Conservation (phyloP, 2,329 filamentous ascomycete genomes). For the Dendryphion nanum region DNA sequence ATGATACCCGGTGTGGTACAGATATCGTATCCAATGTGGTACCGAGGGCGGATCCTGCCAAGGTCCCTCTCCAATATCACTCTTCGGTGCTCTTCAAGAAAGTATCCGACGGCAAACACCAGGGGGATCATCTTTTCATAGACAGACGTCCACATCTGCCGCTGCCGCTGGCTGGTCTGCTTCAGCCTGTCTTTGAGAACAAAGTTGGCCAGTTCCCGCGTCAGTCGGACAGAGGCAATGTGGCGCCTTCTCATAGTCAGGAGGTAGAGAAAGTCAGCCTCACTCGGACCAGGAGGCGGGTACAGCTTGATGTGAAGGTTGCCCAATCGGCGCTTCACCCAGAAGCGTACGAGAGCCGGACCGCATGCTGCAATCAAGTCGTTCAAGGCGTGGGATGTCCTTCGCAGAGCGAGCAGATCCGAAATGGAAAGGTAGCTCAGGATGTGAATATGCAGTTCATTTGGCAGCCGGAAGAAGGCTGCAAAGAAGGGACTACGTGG, state of each 20-base stretch:
- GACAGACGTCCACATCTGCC: conserved; percentile 34
- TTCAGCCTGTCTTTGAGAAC: conserved; percentile 29
- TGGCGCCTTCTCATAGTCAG: conserved; percentile 35
- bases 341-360: conserved; percentile 34
- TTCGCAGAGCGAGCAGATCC: conserved; percentile 31
- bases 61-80: conserved; percentile 31
- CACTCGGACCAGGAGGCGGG: conserved; percentile 27
- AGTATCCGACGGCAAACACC: conserved; percentile 37
- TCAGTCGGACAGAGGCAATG: conserved; percentile 35
- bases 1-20: conserved; percentile 31
- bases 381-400: conserved; percentile 30
- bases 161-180: conserved; percentile 24
- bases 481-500: conserved; percentile 29
- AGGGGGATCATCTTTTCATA: conserved; percentile 38
- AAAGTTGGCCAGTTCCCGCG: conserved; percentile 32
- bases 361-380: conserved; percentile 31
- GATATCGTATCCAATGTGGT: conserved; percentile 35
- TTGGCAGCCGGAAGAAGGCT: conserved; percentile 31
- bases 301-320: conserved; percentile 35
- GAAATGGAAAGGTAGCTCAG: conserved; percentile 33
- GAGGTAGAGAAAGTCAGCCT: conserved; percentile 33
- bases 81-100: conserved; percentile 35
- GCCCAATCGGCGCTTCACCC: conserved; percentile 32
- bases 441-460: conserved; percentile 35
- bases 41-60: conserved; percentile 30